phyloP scores from a whole-genome alignment of 129 eudicot genomes.

The Chrysanthemum lavandulifolium region DNA sequence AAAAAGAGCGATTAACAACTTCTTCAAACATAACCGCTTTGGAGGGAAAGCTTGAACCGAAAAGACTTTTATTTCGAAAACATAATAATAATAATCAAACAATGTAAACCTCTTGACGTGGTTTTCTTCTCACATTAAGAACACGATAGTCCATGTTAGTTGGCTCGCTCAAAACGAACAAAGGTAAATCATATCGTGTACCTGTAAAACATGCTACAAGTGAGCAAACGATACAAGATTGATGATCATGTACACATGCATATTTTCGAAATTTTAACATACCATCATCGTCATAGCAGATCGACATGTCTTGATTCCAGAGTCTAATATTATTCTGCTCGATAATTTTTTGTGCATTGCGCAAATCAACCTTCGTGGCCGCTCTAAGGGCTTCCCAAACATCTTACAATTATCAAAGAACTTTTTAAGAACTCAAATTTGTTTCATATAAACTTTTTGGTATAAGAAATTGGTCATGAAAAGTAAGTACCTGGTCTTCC shows the following conservation, averaged over 20 bases:
- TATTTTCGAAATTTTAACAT: not conserved
- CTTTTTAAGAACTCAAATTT: too few relatives aligned
- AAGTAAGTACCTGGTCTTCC: slow-evolving; percentile 17
- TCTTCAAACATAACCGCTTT: too few relatives aligned
- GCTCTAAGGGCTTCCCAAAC: slow-evolving; percentile 21
- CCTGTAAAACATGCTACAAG: not conserved
- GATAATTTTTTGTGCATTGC: slow-evolving; percentile 17
- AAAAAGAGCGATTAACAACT: too few relatives aligned
- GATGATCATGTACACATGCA: not conserved
- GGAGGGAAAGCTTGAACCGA: too few relatives aligned
- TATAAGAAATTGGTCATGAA: not conserved
- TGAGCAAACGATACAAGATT: not conserved
- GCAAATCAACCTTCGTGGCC: slow-evolving; percentile 11
- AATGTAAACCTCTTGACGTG: too few relatives aligned
- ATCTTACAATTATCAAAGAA: slow-evolving; percentile 10
- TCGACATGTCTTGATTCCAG: slow-evolving; percentile 11
- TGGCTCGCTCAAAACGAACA: slow-evolving; percentile 22
- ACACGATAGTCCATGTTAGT: slow-evolving; percentile 20
- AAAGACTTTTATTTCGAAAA: too few relatives aligned
- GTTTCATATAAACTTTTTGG: not conserved
- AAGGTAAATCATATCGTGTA: slow-evolving; percentile 26
- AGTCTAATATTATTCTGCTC: slow-evolving; percentile 11
- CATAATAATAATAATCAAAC: too few relatives aligned
- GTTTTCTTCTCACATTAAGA: slow-evolving; percentile 16
- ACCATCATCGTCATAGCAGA: slow-evolving; percentile 25